These are phyloP conservation scores for Inonotus obliquus DNA, from an alignment of 1,284 basidiomycete species.

Conservation along the genomic window DNA sequence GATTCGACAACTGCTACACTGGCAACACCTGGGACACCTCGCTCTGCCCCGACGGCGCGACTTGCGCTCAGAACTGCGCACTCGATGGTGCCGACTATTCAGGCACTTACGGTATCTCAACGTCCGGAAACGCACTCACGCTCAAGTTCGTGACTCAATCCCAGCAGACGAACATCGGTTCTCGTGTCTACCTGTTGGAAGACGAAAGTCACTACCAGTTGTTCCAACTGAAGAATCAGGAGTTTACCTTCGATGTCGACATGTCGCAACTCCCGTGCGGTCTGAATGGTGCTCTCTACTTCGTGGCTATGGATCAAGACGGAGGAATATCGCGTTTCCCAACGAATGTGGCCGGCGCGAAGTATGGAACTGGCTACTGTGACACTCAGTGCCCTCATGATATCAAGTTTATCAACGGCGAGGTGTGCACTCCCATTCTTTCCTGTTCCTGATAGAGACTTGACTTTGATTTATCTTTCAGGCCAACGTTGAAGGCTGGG, in stretches of 20 bases:
- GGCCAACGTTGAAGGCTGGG: constrained; percentile 45
- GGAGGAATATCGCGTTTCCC: constrained; percentile 21
- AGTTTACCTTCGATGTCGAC: constrained; percentile 57
- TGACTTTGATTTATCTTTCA: constrained; percentile 20
- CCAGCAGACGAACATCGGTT: constrained; percentile 42
- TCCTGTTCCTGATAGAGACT: neutral
- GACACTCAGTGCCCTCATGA: constrained; percentile 33
- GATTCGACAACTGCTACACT: constrained; percentile 25
- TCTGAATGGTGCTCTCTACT: constrained; percentile 39
- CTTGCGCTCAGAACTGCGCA: constrained; percentile 45
- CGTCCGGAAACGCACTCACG: constrained; percentile 42
- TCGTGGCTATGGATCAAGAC: constrained; percentile 28
- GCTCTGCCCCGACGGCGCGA: constrained; percentile 32
- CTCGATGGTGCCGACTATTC: constrained; percentile 55
- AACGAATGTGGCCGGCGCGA: constrained; percentile 25
- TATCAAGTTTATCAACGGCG: constrained; percentile 36
- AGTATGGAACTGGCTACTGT: constrained; percentile 32
- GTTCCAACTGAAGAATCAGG: constrained; percentile 50
- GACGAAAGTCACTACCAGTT: constrained; percentile 42
- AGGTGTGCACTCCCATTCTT: constrained; percentile 22
- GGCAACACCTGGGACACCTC: constrained; percentile 33
- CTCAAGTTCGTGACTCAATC: constrained; percentile 44
- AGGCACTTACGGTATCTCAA: constrained; percentile 39
- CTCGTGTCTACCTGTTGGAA: constrained; percentile 49
- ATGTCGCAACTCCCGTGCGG: constrained; percentile 50